Conservation (phyloP, 2,329 filamentous ascomycete genomes). For the Sporothrix brunneoviolacea region DNA sequence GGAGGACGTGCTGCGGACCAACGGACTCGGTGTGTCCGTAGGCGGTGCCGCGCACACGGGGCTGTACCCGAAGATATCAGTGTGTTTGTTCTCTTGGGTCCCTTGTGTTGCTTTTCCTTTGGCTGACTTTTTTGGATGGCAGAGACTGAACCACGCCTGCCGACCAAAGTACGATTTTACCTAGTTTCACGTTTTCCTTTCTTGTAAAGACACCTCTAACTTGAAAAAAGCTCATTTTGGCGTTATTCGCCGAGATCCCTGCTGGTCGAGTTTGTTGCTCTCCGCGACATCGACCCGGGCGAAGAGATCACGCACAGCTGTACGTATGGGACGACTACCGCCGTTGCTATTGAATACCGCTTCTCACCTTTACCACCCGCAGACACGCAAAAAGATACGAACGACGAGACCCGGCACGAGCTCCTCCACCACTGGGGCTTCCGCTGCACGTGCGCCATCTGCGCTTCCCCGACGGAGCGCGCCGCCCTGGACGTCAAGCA, state of each 20-base stretch:
- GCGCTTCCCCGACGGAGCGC: constrained; percentile 11
- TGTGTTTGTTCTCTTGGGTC: too few species aligned
- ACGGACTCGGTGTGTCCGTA: constrained; percentile 23
- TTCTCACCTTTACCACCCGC: not conserved
- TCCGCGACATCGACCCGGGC: constrained; percentile 17
- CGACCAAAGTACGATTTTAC: constrained; percentile 19
- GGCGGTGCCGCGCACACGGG: constrained; percentile 20
- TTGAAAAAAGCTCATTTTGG: constrained; percentile 18
- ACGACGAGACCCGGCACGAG: constrained; percentile 15
- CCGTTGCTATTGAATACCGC: not conserved
- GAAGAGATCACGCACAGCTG: constrained; percentile 22
- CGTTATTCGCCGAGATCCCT: constrained; percentile 17
- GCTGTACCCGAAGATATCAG: constrained; percentile 15
- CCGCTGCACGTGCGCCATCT: constrained; percentile 21
- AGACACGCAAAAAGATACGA: constrained; percentile 22
- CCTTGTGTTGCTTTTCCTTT: too few species aligned
- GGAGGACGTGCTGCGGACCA: constrained; percentile 21
- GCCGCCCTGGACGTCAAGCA: constrained; percentile 18
- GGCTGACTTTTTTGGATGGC: too few species aligned
- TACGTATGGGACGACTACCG: too few species aligned
- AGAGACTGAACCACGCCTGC: constrained; percentile 23
- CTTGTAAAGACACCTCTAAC: not conserved
- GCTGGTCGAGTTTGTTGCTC: constrained; percentile 20
- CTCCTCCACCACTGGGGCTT: constrained; percentile 22
- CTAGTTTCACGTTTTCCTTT: too few species aligned